Conservation (phyloP, 768 basidiomycete species). For the Ramaria sp. region DNA sequence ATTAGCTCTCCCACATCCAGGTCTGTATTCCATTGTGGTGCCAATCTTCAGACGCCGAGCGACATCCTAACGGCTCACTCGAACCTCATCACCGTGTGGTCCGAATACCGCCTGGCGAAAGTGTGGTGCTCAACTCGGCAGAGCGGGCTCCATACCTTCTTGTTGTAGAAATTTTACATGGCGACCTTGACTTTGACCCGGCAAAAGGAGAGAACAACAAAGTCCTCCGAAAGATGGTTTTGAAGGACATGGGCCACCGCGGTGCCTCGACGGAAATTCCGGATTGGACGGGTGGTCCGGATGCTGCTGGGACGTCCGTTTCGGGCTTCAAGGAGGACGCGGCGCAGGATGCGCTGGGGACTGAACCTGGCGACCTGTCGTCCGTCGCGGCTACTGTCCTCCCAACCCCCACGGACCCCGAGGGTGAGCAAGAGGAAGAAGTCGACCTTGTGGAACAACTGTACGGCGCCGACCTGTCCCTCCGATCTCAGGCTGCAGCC, state of each 20-base stretch:
- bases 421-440: conserved; percentile 58
- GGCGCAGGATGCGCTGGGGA: neutral
- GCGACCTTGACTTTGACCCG: conserved; percentile 91
- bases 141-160: conserved; percentile 92
- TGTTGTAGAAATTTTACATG: conserved; percentile 80
- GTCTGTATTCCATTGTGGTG: conserved; percentile 89
- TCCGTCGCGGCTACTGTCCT: conserved; percentile 13
- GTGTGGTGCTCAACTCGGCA: conserved; percentile 95
- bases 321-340: neutral
- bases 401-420: conserved; percentile 14
- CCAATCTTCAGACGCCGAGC: conserved; percentile 49
- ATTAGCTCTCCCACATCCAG: conserved; percentile 24
- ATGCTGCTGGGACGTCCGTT: neutral
- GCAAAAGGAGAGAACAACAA: conserved; percentile 75
- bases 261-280: conserved; percentile 1
- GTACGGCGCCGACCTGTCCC: conserved; percentile 67
- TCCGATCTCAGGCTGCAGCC: conserved; percentile 62
- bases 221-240: conserved; percentile 63
- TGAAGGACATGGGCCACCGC: conserved; percentile 33
- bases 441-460: conserved; percentile 96
- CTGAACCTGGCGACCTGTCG: neutral
- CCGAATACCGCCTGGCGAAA: conserved; percentile 94
- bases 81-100: conserved; percentile 89
- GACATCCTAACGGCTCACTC: conserved; percentile 24
- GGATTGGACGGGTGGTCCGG: neutral